Evolutionary conservation across 441 rosid genomes (phyloP).

Genomic region (Euphorbia schlechtendalii): DNA sequence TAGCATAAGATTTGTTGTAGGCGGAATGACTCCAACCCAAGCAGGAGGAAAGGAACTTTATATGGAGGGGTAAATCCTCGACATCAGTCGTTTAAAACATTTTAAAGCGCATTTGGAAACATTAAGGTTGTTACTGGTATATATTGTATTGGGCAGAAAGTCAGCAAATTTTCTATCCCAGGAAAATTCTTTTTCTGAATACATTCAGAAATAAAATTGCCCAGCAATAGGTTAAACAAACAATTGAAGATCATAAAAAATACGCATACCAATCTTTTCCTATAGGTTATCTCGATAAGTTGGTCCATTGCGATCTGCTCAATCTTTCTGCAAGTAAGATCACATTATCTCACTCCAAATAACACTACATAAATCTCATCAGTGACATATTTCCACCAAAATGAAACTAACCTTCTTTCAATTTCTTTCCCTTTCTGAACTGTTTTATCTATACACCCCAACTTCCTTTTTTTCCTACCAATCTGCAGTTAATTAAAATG

Average conservation of each 20-base stretch:
- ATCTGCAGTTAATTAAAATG: slow-evolving; percentile 36
- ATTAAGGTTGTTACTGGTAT: not conserved
- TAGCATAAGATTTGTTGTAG: not conserved
- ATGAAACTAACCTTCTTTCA: slow-evolving; percentile 51
- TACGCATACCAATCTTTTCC: slow-evolving; percentile 59
- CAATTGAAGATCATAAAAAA: slow-evolving; percentile 14
- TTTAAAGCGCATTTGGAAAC: not conserved
- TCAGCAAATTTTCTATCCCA: not conserved
- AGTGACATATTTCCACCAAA: slow-evolving; percentile 19
- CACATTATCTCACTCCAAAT: slow-evolving; percentile 10
- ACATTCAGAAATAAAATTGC: slow-evolving; percentile 2
- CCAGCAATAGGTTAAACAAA: slow-evolving; percentile 4
- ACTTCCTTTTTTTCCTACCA: slow-evolving; percentile 47
- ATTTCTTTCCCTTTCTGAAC: slow-evolving; percentile 42
- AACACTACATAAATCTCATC: slow-evolving; percentile 9
- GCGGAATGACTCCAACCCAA: not conserved
- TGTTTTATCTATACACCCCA: slow-evolving; percentile 55
- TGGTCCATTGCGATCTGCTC: slow-evolving; percentile 81
- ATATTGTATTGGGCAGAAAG: not conserved
- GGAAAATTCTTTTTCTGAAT: not conserved
- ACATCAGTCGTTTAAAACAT: not conserved
- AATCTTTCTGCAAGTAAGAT: slow-evolving; percentile 48
- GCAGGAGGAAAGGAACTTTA: not conserved
- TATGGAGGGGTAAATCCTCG: not conserved
- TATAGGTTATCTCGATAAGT: slow-evolving; percentile 78